Evolutionary conservation across 2,329 filamentous ascomycete genomes (phyloP).

Genomic region (Colletotrichum cordylinicola): DNA sequence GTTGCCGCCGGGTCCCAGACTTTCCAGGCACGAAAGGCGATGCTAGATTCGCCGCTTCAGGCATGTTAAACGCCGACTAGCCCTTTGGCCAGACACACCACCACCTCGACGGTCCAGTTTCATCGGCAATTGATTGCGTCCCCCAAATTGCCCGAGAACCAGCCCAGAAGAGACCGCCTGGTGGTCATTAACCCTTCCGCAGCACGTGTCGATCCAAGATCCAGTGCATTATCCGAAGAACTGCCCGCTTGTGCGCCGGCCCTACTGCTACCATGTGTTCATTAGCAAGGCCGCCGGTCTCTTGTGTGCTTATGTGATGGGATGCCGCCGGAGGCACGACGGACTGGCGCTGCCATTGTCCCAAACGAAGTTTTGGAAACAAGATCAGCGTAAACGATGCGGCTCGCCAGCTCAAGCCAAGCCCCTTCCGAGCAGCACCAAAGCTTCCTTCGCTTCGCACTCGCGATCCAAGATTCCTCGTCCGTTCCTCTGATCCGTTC

Average conservation of each 20-base stretch:
- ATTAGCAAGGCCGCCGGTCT: not conserved
- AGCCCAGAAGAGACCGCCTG: not conserved
- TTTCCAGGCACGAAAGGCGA: not conserved
- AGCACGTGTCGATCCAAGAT: not conserved
- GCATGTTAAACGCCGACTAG: not conserved
- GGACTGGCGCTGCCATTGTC: not conserved
- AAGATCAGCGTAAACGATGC: not conserved
- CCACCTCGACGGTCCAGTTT: not conserved
- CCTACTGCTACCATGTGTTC: not conserved
- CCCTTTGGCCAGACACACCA: not conserved
- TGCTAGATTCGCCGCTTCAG: not conserved
- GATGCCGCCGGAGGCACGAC: not conserved
- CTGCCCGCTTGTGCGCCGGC: slow-evolving; percentile 2
- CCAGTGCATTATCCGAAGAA: not conserved
- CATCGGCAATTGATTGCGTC: not conserved
- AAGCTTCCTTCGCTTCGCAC: not conserved
- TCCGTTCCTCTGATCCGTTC: not conserved
- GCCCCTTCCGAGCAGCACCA: not conserved
- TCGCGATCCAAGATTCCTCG: not conserved
- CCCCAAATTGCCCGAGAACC: not conserved
- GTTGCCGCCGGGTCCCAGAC: not conserved
- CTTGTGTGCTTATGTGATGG: not conserved
- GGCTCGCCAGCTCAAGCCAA: not conserved
- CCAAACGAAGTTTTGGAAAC: not conserved
- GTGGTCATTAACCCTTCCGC: not conserved